Base-by-base conservation (phyloP, 805 yeast genomes). In the Lipomyces anomalus region DNA sequence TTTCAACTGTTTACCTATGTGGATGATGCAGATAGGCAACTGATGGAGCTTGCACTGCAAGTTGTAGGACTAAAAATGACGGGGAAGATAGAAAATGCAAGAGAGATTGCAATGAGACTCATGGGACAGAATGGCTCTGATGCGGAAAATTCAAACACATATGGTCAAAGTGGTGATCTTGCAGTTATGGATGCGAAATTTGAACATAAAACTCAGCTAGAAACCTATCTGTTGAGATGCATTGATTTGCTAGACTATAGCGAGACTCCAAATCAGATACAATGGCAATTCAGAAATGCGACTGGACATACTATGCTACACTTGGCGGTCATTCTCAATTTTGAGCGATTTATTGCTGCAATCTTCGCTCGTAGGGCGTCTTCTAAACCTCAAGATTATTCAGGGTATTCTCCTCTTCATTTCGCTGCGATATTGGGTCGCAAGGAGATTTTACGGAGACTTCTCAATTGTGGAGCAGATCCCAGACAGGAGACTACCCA, bases 21-120 rank as follows among this genome's bases (percentile, higher is more conserved):
- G 36, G 97, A 92, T 67, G 98, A 92, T 61, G 84, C 96, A 6
- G 98, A 92, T 65, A 76, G 92, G 55, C 96, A 90, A 65, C 74
- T 92, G 62, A 85, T 90, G 61, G 98, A 92, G 67, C 71, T 92
- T 52, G 97, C 98, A 1, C 72, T 92, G 57, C 97, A 92, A 62
- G 92, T 92, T 57, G 96, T 92, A 34, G 98, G 97, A 1, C 72
- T 89, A 65, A 90, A 90, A 67, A 88, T 90, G 96, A 89, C 87
- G 61, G 98, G 97, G 47, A 82, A 82, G 59, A 69, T 92, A 47
- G 97, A 92, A 61, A 97, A 90, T 65, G 97, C 97, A 1, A 79
- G 85, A 56, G 87, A 87, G 60, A 85, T 92, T 57, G 97, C 97
- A 1, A 82, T 83, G 63, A 73, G 95, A 53, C 87, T 90, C 55